These are phyloP conservation scores for Aureobasidium sp. DNA, from an alignment of 2,329 filamentous ascomycete genomes.

Conservation along the genomic window DNA sequence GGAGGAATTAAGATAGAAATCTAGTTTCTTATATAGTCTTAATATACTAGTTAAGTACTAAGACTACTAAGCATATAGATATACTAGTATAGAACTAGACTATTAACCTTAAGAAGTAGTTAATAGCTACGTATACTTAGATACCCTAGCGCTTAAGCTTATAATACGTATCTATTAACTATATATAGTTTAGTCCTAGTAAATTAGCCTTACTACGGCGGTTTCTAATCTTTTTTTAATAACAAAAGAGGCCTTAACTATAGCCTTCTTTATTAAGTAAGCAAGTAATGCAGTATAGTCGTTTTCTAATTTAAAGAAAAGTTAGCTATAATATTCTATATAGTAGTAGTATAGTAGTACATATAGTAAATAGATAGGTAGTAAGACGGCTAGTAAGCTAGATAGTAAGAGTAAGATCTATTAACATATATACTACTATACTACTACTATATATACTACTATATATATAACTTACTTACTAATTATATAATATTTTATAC, in stretches of 20 bases:
- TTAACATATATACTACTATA: neutral
- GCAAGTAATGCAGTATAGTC: neutral
- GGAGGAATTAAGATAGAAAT: neutral
- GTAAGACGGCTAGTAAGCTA: too few relatives aligned
- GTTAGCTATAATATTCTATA: neutral
- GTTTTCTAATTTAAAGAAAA: neutral
- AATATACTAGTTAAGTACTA: neutral
- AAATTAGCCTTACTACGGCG: slow-evolving; percentile 20
- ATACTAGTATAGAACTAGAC: neutral
- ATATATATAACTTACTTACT: neutral
- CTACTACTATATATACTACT: neutral
- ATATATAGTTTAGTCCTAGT: slow-evolving; percentile 1
- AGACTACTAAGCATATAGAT: neutral
- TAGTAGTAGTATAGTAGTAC: too few relatives aligned
- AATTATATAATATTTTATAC: neutral
- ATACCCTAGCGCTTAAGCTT: slow-evolving; percentile 9
- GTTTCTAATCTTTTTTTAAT: neutral
- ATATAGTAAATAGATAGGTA: too few relatives aligned
- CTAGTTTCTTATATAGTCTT: neutral
- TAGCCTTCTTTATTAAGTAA: neutral
- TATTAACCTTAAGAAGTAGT: neutral
- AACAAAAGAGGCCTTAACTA: neutral
- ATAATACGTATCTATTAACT: slow-evolving; percentile 8
- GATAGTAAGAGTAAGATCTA: too few relatives aligned
- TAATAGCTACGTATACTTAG: neutral